Base-by-base conservation (phyloP, 108 stramenopile genomes). In the Cyclostephanos invisitatus region DNA sequence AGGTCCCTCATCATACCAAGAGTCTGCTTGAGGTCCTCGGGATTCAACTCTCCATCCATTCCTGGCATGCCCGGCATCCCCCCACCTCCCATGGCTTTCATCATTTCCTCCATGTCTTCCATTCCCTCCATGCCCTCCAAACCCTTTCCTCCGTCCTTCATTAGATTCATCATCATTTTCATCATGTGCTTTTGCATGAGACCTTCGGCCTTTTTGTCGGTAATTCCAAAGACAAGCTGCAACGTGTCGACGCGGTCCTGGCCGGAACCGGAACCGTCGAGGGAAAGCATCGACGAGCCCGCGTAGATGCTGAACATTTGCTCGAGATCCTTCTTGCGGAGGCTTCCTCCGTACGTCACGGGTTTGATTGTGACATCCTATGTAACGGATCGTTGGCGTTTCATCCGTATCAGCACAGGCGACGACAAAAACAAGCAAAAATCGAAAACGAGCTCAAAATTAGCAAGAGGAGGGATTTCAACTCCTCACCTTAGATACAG, bases 51-150 rank as follows among this genome's bases (percentile, higher is more conserved):
- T 2, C 71, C 85, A 53, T 86, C 78, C 62, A 87, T 56, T 20
- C 76, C 72, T 47, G 62, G 73, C 72, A 87, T 59, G 9, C 75
- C 86, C 7, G 62, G 75, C 74, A 86, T 75, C 11, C 85, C 89
- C 49, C 85, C 89, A 48, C 86, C 85, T 32, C 76, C 87, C 83
- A 90, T 78, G 17, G 80, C 83, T 59, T 77, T 76, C 90, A 95
- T 88, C 90, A 91, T 89, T 25, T 92, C 87, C 54, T 89, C 86
- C 88, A 95, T 89, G 8, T 78, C 88, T 72, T 90, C 90, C 83
- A 86, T 82, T 25, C 85, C 86, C n/a, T 78, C 64, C 80, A 81
- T 81, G 20, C 71, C 71, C 35, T 60, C 64, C 60, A 82, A 50
- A 38, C 67, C 82, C 49, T 81, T 76, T 18, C 78, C 82, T 10